Percentiles rank a stretch among this genome's conserved stretches.
Conservation (phyloP, 805 yeast genomes). For the Candida suzukii region DNA sequence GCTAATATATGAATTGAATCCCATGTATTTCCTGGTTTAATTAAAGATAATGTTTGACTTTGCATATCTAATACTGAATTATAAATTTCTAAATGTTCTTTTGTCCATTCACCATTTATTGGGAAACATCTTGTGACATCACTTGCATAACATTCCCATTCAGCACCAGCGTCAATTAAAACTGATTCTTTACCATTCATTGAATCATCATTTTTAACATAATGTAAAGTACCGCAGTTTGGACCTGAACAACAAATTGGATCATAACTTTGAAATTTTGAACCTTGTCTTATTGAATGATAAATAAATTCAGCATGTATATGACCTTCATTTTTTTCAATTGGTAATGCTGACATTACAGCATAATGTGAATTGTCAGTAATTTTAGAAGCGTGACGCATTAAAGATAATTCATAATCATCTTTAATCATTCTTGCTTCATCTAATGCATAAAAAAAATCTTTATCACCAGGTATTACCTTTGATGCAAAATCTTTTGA, state of each 20-base stretch:
- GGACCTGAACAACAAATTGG: slow-evolving; percentile 96
- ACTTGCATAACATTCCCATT: slow-evolving; percentile 87
- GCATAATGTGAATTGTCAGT: slow-evolving; percentile 86
- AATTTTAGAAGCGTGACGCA: slow-evolving; percentile 76
- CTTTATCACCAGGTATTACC: slow-evolving; percentile 37
- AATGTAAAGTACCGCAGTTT: slow-evolving; percentile 85
- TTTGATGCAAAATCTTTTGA: slow-evolving; percentile 23
- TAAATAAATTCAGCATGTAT: slow-evolving; percentile 93
- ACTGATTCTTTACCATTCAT: slow-evolving; percentile 55
- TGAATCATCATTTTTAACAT: slow-evolving; percentile 71
- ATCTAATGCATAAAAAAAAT: slow-evolving; percentile 69
- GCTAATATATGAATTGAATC: slow-evolving; percentile 77
- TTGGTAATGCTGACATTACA: slow-evolving; percentile 88
- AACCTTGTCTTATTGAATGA: slow-evolving; percentile 91
- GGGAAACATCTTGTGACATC: slow-evolving; percentile 98
- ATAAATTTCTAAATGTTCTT: slow-evolving; percentile 80
- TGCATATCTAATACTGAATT: slow-evolving; percentile 82
- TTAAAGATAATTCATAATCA: slow-evolving; percentile 64
- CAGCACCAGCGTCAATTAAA: slow-evolving; percentile 95
- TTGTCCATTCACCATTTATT: slow-evolving; percentile 79
- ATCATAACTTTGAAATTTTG: slow-evolving; percentile 83
- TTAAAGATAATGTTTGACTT: slow-evolving; percentile 53
- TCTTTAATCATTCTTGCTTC: slow-evolving; percentile 86
- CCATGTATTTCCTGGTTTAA: slow-evolving; percentile 82
- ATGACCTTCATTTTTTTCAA: slow-evolving; percentile 82